Conservation (phyloP, 164 flowering plant genomes). For the Chloranthus sessilifolius region DNA sequence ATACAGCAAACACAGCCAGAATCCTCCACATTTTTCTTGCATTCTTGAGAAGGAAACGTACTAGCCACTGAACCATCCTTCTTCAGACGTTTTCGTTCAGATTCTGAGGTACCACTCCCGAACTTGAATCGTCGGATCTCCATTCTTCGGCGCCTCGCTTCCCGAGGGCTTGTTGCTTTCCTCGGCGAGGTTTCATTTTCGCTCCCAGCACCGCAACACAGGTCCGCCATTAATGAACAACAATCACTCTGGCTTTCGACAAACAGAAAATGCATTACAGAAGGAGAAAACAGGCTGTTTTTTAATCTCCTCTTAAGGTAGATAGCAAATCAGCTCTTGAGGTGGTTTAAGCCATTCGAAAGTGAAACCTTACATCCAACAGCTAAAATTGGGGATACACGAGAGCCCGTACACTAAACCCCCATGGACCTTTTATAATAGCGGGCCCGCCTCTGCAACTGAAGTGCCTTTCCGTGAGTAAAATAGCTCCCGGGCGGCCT, state of each 20-base stretch:
- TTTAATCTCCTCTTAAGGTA: background rate
- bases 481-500: conserved; percentile 23
- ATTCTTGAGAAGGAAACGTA: conserved; percentile 8
- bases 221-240: conserved; percentile 30
- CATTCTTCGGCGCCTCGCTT: conserved; percentile 28
- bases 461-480: background rate
- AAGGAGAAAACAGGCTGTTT: background rate
- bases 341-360: background rate
- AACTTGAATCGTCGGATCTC: conserved; percentile 31
- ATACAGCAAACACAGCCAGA: background rate
- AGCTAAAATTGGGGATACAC: background rate
- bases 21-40: conserved; percentile 17
- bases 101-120: conserved; percentile 19
- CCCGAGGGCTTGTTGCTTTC: conserved; percentile 29
- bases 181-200: conserved; percentile 32
- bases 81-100: conserved; percentile 20
- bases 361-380: background rate
- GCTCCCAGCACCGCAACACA: conserved; percentile 38
- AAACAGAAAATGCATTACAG: background rate
- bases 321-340: background rate
- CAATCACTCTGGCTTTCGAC: background rate
- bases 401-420: background rate
- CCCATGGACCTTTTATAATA: background rate
- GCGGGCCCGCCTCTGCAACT: background rate
- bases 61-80: background rate